These are phyloP conservation scores for Coffea humblotiana DNA, from an alignment of 305 asterid genomes.

Conservation along the genomic window DNA sequence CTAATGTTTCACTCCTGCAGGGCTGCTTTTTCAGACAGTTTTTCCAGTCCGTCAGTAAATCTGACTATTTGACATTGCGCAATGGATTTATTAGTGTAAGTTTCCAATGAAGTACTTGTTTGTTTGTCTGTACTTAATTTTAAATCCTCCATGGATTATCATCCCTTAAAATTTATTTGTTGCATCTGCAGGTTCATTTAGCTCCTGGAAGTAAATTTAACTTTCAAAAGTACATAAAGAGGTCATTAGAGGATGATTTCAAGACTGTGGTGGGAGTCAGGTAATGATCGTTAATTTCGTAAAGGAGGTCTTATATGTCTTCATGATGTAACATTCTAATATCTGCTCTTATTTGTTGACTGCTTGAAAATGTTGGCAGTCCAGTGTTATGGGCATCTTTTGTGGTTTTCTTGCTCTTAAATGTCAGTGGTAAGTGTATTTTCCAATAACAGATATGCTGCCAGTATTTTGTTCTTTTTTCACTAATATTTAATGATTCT, in stretches of 20 bases:
- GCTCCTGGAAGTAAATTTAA: constrained; percentile 95
- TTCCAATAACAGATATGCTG: neutral
- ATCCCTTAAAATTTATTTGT: neutral
- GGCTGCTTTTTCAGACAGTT: constrained; percentile 92
- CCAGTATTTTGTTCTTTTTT: neutral
- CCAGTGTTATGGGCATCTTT: constrained; percentile 90
- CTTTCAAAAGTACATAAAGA: constrained; percentile 85
- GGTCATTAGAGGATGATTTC: constrained; percentile 88
- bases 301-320: neutral
- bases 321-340: neutral
- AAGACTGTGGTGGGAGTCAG: constrained; percentile 91
- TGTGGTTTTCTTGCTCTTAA: constrained; percentile 82
- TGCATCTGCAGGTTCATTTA: constrained; percentile 61
- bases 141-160: constrained; percentile 5
- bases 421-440: constrained; percentile 62
- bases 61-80: constrained; percentile 89
- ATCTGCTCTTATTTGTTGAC: neutral
- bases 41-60: constrained; percentile 73
- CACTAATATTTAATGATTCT: neutral
- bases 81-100: constrained; percentile 90
- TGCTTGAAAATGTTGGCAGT: constrained; percentile 42
- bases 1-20: constrained; percentile 40
- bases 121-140: neutral
- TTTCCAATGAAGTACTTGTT: neutral
- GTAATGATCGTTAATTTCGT: constrained; percentile 28